Base-by-base conservation (phyloP, 2,329 filamentous ascomycete species). In the Juglanconis juglandina region DNA sequence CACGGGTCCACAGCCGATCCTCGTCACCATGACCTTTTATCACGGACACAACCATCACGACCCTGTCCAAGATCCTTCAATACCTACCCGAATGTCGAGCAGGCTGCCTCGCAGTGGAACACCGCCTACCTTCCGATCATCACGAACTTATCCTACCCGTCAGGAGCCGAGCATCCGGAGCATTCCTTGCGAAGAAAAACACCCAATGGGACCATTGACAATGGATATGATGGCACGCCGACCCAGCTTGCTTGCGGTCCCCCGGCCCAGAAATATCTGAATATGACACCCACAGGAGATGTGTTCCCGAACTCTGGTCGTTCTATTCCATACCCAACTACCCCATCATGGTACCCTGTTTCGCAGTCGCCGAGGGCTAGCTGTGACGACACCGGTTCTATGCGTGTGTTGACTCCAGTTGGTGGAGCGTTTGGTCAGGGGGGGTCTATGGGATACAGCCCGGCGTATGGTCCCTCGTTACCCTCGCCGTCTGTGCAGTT, bases 111-210 rank as follows among this genome's bases (percentile, higher is more conserved):
- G 33, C 41, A 52, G 14, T 60, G 58, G 58, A 57, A 61, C 54
- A 63, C 46, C 44, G 51, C 53, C 10, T 60, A 44, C 46, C 58
- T 58, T 42, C 57, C 42, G 11, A 58, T 63, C 39, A 44, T 55
- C 11, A 63, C 61, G 42, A 63, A 63, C 34, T 37, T 63, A 13
- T 34, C 39, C 3, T 33, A 33, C 30, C 41, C 54, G 8, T 64
- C 68, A 11, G 53, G 58, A 7, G 54, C 65, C 35, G 75, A 77
- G 4, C 72, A 75, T 58, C 72, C 75, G 57, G 92, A 96, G 72
- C 87, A 96, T 73, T 90, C 91, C 67, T 80, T 97, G 59, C 87
- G 94, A 66, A 86, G 94, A 66, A 98, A 98, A 75, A 98, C 94
- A 8, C 95, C 94, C 4, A 94, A 88, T 69, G 95, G 94, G n/a